These are phyloP conservation scores for Knufia fluminis DNA, from an alignment of 2,329 filamentous ascomycete species.

Conservation along the genomic window DNA sequence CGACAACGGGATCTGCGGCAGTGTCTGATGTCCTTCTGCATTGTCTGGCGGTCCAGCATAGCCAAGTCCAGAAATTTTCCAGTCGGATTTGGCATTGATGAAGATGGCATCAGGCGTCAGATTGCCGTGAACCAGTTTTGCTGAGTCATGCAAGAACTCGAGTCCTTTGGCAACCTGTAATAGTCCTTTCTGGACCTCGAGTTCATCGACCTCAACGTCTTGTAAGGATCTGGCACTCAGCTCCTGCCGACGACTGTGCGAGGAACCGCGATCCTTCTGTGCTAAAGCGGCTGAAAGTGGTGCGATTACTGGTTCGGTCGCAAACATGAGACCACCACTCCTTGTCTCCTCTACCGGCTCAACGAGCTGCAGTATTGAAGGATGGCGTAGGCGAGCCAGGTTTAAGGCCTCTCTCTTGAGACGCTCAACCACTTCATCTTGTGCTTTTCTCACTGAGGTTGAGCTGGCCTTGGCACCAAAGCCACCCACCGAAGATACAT, in stretches of 20 bases:
- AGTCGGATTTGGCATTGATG: conserved; percentile 94
- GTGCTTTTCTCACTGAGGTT: conserved; percentile 63
- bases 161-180: conserved; percentile 88
- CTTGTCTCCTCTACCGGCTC: conserved; percentile 94
- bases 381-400: conserved; percentile 79
- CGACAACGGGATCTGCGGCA: conserved; percentile 70
- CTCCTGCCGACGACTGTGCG: conserved; percentile 7
- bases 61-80: conserved; percentile 92
- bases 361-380: conserved; percentile 81
- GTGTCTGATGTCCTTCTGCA: conserved; percentile 63
- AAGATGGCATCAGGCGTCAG: conserved; percentile 88
- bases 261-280: conserved; percentile 59
- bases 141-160: conserved; percentile 92
- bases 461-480: conserved; percentile 53
- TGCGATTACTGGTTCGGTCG: conserved; percentile 81
- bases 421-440: conserved; percentile 84
- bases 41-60: conserved; percentile 76
- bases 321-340: conserved; percentile 86
- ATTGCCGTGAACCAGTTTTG: conserved; percentile 87
- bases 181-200: conserved; percentile 94
- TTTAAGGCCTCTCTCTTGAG: conserved; percentile 86
- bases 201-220: conserved; percentile 87
- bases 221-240: conserved; percentile 50
- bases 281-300: conserved; percentile 73
- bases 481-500: conserved; percentile 51